Evolutionary conservation across 2,329 filamentous ascomycete genomes (phyloP).

Genomic region (Fusarium redolens): DNA sequence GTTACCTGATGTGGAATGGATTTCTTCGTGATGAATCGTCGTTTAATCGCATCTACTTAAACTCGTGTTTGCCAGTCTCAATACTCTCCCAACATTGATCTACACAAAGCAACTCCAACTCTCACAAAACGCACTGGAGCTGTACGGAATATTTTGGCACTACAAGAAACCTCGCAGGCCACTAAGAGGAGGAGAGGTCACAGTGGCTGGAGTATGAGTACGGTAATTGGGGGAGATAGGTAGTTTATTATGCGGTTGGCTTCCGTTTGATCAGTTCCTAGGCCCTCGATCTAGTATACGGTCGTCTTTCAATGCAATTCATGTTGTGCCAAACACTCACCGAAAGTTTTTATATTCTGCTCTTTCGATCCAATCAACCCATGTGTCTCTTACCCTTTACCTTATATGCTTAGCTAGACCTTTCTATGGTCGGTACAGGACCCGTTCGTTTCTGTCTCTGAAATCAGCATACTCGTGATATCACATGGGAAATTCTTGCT

Average conservation of each 20-base stretch:
- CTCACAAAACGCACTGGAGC: neutral
- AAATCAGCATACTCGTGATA: neutral
- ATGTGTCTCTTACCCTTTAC: neutral
- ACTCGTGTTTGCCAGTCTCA: neutral
- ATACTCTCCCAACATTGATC: neutral
- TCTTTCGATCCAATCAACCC: neutral
- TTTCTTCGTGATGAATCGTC: neutral
- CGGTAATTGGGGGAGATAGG: neutral
- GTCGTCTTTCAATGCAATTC: too few relatives aligned
- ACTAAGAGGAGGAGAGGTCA: neutral
- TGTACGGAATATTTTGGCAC: neutral
- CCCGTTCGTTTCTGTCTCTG: neutral
- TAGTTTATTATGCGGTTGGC: neutral
- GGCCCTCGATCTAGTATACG: neutral
- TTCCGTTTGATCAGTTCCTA: too few relatives aligned
- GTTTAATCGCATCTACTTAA: neutral
- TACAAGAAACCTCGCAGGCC: neutral
- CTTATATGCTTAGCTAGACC: too few relatives aligned
- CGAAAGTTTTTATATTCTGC: neutral
- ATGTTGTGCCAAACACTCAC: neutral
- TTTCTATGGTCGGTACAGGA: too few relatives aligned
- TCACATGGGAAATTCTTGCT: neutral
- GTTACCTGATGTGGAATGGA: too few relatives aligned
- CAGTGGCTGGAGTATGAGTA: neutral
- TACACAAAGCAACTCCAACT: neutral